These are phyloP conservation scores for Platismatia glauca DNA, from an alignment of 495 filamentous ascomycete genomes.

Conservation along the genomic window DNA sequence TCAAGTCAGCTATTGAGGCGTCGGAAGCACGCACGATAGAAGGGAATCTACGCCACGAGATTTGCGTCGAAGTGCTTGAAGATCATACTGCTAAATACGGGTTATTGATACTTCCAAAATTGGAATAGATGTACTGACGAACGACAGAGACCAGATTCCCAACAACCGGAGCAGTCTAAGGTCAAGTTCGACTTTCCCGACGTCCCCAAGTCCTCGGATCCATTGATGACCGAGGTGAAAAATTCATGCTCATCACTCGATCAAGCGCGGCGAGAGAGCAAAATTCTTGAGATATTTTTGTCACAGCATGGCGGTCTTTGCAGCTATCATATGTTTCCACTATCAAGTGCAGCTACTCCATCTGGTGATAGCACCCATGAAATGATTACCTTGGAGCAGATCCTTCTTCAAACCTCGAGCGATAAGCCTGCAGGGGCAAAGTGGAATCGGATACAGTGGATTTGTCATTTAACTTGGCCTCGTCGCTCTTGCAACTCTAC, in stretches of 20 bases:
- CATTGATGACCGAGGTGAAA: not conserved
- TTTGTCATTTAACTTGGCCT: slow-evolving; percentile 9
- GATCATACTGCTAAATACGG: not conserved
- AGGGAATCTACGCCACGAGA: not conserved
- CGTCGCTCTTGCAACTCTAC: slow-evolving; percentile 11
- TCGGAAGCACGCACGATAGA: not conserved
- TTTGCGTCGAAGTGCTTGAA: slow-evolving; percentile 1
- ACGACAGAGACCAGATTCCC: not conserved
- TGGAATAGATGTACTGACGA: not conserved
- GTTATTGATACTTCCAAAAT: not conserved
- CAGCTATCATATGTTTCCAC: not conserved
- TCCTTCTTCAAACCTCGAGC: not conserved
- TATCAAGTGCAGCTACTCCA: too few species aligned
- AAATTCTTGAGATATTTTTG: not conserved
- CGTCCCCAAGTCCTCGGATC: not conserved
- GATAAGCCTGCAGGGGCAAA: not conserved
- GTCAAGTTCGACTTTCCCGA: not conserved
- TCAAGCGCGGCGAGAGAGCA: not conserved
- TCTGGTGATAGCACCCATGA: not conserved
- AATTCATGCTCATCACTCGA: not conserved
- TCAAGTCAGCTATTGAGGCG: not conserved
- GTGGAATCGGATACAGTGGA: slow-evolving; percentile 7
- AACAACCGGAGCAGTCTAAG: not conserved
- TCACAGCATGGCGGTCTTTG: not conserved
- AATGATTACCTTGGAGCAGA: slow-evolving; percentile 1